Conservation (phyloP, 2,329 filamentous ascomycete species). For the Cercospora beticola region DNA sequence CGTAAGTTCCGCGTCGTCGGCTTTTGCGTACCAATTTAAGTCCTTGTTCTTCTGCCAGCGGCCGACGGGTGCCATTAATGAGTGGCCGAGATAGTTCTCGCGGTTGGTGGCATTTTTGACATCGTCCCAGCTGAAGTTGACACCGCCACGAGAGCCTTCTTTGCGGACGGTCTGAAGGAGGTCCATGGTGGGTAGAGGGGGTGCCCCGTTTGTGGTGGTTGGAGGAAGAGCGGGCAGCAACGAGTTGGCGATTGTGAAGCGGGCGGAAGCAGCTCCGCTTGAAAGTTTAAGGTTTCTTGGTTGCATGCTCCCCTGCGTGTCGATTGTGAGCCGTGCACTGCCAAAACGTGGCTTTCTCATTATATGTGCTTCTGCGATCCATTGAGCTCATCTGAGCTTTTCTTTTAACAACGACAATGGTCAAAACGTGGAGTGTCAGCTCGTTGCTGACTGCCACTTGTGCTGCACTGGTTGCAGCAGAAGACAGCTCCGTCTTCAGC, state of each 20-base stretch:
- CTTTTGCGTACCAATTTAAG: constrained; percentile 64
- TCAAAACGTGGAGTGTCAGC: constrained; percentile 27
- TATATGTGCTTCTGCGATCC: neutral
- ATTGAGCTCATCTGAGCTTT: constrained; percentile 3
- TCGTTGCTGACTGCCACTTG: constrained; percentile 28
- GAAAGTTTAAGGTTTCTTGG: constrained; percentile 5
- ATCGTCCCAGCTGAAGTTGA: constrained; percentile 96
- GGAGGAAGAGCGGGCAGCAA: neutral
- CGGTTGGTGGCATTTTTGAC: constrained; percentile 83
- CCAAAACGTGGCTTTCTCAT: constrained; percentile 15
- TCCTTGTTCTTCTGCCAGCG: constrained; percentile 83
- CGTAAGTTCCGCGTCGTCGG: constrained; percentile 52
- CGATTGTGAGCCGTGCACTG: neutral
- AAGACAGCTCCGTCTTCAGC: constrained; percentile 34
- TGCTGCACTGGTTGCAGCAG: constrained; percentile 24
- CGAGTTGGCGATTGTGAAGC: neutral
- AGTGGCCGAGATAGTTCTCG: constrained; percentile 89
- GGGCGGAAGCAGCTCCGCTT: constrained; percentile 2
- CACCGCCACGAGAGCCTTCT: constrained; percentile 82
- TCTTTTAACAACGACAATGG: constrained; percentile 19
- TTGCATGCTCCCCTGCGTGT: constrained; percentile 4
- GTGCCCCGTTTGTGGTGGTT: neutral
- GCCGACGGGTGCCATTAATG: constrained; percentile 82
- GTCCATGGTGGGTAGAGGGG: constrained; percentile 64
- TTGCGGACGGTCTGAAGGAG: constrained; percentile 90